Evolutionary conservation across 1,284 basidiomycete species (phyloP).

Genomic region (Gymnopus androsaceus): DNA sequence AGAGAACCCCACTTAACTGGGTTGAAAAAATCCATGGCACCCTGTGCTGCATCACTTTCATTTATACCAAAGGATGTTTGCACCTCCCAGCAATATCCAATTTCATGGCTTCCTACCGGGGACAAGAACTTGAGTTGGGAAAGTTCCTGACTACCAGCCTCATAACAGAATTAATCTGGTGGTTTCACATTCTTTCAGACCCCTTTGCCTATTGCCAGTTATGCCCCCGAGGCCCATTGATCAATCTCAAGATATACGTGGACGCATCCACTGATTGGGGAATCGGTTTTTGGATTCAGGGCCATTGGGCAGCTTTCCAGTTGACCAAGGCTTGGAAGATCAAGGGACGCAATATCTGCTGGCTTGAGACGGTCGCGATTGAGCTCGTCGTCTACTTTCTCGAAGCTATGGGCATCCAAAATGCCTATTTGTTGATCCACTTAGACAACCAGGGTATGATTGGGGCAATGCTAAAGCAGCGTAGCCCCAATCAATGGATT

Average conservation of each 20-base stretch:
- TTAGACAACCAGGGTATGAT: slow-evolving; percentile 39
- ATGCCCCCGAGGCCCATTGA: neutral
- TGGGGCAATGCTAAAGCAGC: slow-evolving; percentile 35
- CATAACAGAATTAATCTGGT: slow-evolving; percentile 3
- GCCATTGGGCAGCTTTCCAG: neutral
- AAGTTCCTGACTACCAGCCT: neutral
- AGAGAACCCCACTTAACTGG: no score
- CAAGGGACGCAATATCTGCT: no score
- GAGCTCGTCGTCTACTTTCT: slow-evolving; percentile 6
- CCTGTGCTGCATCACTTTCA: no score
- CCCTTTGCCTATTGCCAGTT: neutral
- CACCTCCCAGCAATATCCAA: no score
- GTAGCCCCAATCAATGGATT: slow-evolving; percentile 32
- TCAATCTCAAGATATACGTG: neutral
- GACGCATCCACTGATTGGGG: slow-evolving; percentile 11
- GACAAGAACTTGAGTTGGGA: neutral
- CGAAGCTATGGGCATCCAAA: neutral
- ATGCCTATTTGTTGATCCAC: no score
- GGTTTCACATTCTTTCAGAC: neutral
- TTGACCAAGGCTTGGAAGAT: neutral
- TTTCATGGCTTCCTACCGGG: neutral
- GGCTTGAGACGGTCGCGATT: slow-evolving; percentile 12
- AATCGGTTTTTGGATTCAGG: slow-evolving; percentile 1
- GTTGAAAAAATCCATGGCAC: no score
- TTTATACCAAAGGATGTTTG: no score